Evolutionary conservation across 768 basidiomycete genomes (phyloP), one percentile per base, ranked within the genome.

Genomic region (Tricholoma furcatifolium): DNA sequence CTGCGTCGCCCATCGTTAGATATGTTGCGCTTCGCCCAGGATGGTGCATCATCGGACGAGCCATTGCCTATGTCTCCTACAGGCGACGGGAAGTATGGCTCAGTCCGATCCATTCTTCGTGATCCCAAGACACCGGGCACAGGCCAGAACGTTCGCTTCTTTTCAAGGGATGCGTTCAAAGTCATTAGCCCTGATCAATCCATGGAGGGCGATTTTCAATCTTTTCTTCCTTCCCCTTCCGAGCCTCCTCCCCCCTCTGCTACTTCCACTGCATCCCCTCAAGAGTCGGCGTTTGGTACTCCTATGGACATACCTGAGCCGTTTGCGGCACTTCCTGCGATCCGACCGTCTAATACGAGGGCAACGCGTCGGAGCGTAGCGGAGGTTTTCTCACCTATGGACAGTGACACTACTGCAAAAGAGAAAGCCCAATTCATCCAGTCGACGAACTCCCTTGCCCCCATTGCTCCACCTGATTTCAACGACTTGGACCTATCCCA

Each of bases 71-170:
- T 65, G 73, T 61, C 61, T 49, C 73, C 53, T 45, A 62, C 55
- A 20, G 53, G 65, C 41, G 72, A 76, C 21, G 67, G 70, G 32
- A 65, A 67, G 52, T 74, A 68, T 53, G 77, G 76, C 47, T 88
- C 87, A 11, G 74, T 86, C 5, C 81, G 87, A 12, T 88, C 87
- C 14, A 90, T 90, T 57, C 75, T 90, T 23, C 84, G 85, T 38
- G 83, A 85, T 55, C 79, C 78, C 3, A 83, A 83, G 43, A 85
- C 87, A 0, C 88, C 88, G 14, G 87, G 84, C 3, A 87, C 86
- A 10, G 87, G 88, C n/a, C 83, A 84, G 63, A 88, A 83, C 54
- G 88, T 90, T 38, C 83, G 88, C 6, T 89, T 90, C 70, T 88
- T 88, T 66, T 82, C 87, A 23, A 77, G 82, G 23, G 83, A 87